These are phyloP conservation scores for Epichloe coenophiala DNA, from an alignment of 2,329 filamentous ascomycete genomes.

Conservation along the genomic window DNA sequence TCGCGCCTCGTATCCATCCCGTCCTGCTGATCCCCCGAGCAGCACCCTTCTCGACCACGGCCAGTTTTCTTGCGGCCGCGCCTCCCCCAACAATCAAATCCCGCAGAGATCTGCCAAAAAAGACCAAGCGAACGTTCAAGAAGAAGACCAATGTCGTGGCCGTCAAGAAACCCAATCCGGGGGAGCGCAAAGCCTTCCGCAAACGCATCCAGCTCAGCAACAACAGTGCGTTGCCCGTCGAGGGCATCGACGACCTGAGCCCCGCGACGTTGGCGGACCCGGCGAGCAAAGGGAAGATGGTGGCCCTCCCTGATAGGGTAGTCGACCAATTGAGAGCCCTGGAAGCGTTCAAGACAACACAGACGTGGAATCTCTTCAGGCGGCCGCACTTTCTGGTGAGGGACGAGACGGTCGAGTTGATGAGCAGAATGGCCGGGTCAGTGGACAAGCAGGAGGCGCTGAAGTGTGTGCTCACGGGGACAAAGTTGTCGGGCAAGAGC, in stretches of 20 bases:
- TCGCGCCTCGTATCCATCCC: slow-evolving; percentile 20
- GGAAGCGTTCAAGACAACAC: slow-evolving; percentile 81
- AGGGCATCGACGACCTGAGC: slow-evolving; percentile 49
- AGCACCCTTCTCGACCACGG: slow-evolving; percentile 29
- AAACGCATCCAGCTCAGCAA: slow-evolving; percentile 90
- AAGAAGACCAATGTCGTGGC: slow-evolving; percentile 29
- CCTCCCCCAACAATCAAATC: slow-evolving; percentile 21
- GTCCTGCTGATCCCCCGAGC: slow-evolving; percentile 13
- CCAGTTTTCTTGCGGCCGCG: slow-evolving; percentile 14
- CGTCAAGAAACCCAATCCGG: slow-evolving; percentile 48
- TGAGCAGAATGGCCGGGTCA: slow-evolving; percentile 46
- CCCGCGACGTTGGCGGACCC: slow-evolving; percentile 38
- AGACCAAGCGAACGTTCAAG: slow-evolving; percentile 38
- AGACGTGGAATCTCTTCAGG: slow-evolving; percentile 79
- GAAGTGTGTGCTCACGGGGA: slow-evolving; percentile 58
- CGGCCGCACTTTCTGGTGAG: slow-evolving; percentile 68
- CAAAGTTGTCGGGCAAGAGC: slow-evolving; percentile 71
- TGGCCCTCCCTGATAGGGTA: slow-evolving; percentile 53
- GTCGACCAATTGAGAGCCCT: slow-evolving; percentile 72
- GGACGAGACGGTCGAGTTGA: slow-evolving; percentile 61
- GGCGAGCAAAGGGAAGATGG: slow-evolving; percentile 49
- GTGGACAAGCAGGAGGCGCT: slow-evolving; percentile 38
- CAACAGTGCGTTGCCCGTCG: slow-evolving; percentile 74
- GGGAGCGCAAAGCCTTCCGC: slow-evolving; percentile 80
- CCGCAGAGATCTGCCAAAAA: slow-evolving; percentile 21